Evolutionary conservation across 1,139 yeast species (phyloP), one percentile per base, ranked within the genome.

Genomic region (Lodderomyces theae): DNA sequence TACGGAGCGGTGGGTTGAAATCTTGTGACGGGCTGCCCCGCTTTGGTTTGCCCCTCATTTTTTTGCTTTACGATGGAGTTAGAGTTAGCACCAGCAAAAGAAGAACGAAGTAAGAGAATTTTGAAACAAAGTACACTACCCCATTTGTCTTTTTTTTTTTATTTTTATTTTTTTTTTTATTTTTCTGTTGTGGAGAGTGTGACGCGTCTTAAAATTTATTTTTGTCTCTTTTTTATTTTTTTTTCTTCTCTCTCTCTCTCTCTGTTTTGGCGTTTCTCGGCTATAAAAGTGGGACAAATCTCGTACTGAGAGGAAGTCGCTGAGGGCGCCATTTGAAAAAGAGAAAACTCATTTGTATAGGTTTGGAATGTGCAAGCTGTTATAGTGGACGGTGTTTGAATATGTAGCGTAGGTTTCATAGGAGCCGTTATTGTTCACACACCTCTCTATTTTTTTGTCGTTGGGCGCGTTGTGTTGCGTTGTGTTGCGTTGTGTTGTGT

Each of bases 241-340:
- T 28, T 28, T 28, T 28, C 6, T 28, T 28, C 3, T 28, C 13
- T 26, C 11, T 24, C 4, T 9, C 4, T 9, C 11, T 24, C 11
- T 24, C 12, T 24, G n/a, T n/a, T 25, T 25, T 25, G 15, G 29
- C 29, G 29, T 25, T 5, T n/a, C 29, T 25, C 29, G 29, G 29
- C 8, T 25, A 25, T 25, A 25, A 25, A 25, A 25, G 29, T 25
- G 29, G 29, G 29, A 25, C 29, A n/a, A n/a, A 25, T n/a, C n/a
- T n/a, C n/a, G n/a, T n/a, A n/a, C n/a, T n/a, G n/a, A n/a, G n/a
- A n/a, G n/a, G n/a, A n/a, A n/a, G n/a, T n/a, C n/a, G n/a, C n/a
- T n/a, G n/a, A n/a, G n/a, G n/a, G n/a, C n/a, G n/a, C n/a, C n/a
- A n/a, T n/a, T n/a, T n/a, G n/a, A n/a, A n/a, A n/a, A n/a, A n/a